Percentiles rank a stretch among this genome's conserved stretches.
Conservation (phyloP, 495 filamentous ascomycete species). For the Neurospora cerealis region DNA sequence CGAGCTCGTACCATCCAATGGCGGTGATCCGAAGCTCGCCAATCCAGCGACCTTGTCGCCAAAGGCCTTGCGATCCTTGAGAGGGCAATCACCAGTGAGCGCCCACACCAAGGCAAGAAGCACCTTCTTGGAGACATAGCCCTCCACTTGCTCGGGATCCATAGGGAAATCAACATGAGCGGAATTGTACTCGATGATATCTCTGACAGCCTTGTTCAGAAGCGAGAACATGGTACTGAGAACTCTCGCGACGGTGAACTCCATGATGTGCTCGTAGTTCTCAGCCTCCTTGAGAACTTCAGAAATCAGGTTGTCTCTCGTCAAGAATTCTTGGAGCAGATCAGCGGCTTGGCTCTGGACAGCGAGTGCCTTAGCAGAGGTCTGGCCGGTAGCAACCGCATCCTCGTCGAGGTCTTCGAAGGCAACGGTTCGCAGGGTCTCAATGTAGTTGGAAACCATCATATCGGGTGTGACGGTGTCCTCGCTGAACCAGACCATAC, state of each 20-base stretch:
- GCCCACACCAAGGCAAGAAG: slow-evolving; percentile 89
- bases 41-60: slow-evolving; percentile 71
- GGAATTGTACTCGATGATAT: slow-evolving; percentile 88
- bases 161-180: slow-evolving; percentile 92
- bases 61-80: slow-evolving; percentile 77
- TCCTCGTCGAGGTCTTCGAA: slow-evolving; percentile 97
- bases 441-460: slow-evolving; percentile 87
- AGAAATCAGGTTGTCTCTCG: slow-evolving; percentile 64
- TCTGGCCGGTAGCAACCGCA: slow-evolving; percentile 67
- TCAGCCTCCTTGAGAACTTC: slow-evolving; percentile 66
- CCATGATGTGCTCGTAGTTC: slow-evolving; percentile 91
- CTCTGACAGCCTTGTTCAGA: slow-evolving; percentile 83
- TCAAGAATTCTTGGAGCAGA: slow-evolving; percentile 64
- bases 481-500: slow-evolving; percentile 99
- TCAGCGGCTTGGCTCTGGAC: slow-evolving; percentile 68
- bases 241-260: slow-evolving; percentile 82
- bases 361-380: slow-evolving; percentile 61
- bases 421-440: slow-evolving; percentile 63
- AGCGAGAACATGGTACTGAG: slow-evolving; percentile 92
- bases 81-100: slow-evolving; percentile 86
- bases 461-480: slow-evolving; percentile 88
- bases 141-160: slow-evolving; percentile 77
- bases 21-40: slow-evolving; percentile 74
- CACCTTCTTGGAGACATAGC: slow-evolving; percentile 84
- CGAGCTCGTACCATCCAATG: slow-evolving; percentile 61